Conservation (phyloP, 176 grass and related monocot genomes). For the Sorghum bicolor region Sorghum_bicolor_NCBIv3 NC_012871.2:70085501-70086000, state of each 20-base stretch:
- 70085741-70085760: conserved; percentile 38
- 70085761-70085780: conserved; percentile 19
- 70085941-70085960: neutral
- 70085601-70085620: conserved; percentile 16
- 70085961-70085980: neutral
- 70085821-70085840: neutral
- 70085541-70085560: neutral
- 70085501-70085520: neutral
- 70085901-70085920: neutral
- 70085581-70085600: conserved; percentile 1
- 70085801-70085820: neutral
- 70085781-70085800: neutral
- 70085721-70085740: neutral
- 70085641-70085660: neutral
- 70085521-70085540: neutral
- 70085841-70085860: neutral
- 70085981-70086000: neutral
- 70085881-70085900: neutral
- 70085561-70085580: conserved; percentile 9
- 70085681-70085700: conserved; percentile 9
- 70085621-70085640: conserved; percentile 28
- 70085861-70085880: neutral
- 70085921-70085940: neutral
- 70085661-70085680: neutral
- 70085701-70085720: neutral